Conservation (phyloP, 1,139 yeast genomes). For the Blastobotrys aristatus region DNA sequence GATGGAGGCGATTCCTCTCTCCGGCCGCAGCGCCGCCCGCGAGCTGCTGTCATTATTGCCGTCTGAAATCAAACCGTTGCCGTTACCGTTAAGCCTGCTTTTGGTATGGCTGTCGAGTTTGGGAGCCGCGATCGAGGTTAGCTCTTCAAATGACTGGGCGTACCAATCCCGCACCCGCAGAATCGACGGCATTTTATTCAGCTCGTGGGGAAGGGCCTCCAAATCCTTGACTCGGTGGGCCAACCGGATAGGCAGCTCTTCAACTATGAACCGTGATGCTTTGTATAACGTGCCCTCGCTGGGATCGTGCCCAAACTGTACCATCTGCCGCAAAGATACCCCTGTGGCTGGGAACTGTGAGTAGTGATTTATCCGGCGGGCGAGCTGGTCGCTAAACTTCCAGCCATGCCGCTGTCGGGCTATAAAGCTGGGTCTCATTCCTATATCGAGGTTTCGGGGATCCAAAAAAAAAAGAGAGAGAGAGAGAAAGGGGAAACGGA, state of each 20-base stretch:
- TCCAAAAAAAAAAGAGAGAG: too few species aligned
- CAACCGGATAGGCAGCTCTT: conserved; percentile 80
- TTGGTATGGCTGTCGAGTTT: conserved; percentile 29
- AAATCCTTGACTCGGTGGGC: conserved; percentile 84
- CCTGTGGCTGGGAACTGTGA: conserved; percentile 81
- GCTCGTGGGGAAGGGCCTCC: conserved; percentile 72
- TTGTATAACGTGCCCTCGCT: conserved; percentile 73
- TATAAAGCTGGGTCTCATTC: not conserved
- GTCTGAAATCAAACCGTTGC: conserved; percentile 7
- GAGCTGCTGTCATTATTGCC: conserved; percentile 13
- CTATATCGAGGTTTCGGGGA: too few species aligned
- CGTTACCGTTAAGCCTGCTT: conserved; percentile 26
- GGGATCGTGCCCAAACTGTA: conserved; percentile 81
- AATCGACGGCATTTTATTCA: conserved; percentile 69
- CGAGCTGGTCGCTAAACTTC: conserved; percentile 30
- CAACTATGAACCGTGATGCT: conserved; percentile 81
- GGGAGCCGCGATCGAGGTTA: conserved; percentile 45
- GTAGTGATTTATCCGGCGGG: conserved; percentile 43
- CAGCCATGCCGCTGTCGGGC: conserved; percentile 17
- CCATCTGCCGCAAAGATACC: conserved; percentile 82
- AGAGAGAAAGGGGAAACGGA: too few species aligned
- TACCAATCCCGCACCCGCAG: conserved; percentile 81
- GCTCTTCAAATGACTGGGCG: conserved; percentile 83
- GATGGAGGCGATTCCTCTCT: conserved; percentile 22
- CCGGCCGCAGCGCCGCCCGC: conserved; percentile 28